Evolutionary conservation across 2,329 filamentous ascomycete genomes (phyloP).

Genomic region (Monosporascus sp.): DNA sequence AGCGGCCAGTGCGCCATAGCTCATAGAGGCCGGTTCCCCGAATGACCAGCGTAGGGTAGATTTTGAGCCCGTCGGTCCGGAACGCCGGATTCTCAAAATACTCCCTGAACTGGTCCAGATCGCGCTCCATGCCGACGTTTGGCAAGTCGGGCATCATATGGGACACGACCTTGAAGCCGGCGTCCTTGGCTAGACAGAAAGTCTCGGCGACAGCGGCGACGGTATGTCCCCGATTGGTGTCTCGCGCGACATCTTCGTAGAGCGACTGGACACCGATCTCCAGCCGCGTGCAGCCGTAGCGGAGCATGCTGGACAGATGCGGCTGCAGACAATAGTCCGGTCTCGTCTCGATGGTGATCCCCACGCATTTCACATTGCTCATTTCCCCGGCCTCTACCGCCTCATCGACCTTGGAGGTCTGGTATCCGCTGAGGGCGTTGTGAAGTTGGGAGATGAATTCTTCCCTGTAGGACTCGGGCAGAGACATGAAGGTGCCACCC

Average conservation of each 20-base stretch:
- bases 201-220: conserved; percentile 94
- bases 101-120: conserved; percentile 93
- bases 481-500: conserved; percentile 98
- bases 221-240: conserved; percentile 95
- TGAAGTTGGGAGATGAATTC: conserved; percentile 93
- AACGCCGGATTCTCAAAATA: conserved; percentile 98
- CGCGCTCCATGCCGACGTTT: conserved; percentile 97
- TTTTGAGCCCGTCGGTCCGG: conserved; percentile 93
- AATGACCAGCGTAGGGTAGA: conserved; percentile 96
- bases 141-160: conserved; percentile 99
- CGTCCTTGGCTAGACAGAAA: conserved; percentile 94
- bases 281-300: conserved; percentile 93
- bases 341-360: conserved; percentile 95
- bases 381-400: conserved; percentile 91
- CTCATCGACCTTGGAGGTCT: conserved; percentile 90
- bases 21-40: conserved; percentile 95
- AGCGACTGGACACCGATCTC: conserved; percentile 95
- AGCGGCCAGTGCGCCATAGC: conserved; percentile 91
- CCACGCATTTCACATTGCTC: conserved; percentile 96
- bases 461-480: conserved; percentile 82
- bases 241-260: conserved; percentile 96
- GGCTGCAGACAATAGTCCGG: conserved; percentile 95
- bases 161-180: conserved; percentile 96
- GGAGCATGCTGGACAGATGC: conserved; percentile 92
- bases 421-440: conserved; percentile 94